Evolutionary conservation across 148 eudicot genomes (phyloP).

Genomic region (Vaccinium macrocarpon): DNA sequence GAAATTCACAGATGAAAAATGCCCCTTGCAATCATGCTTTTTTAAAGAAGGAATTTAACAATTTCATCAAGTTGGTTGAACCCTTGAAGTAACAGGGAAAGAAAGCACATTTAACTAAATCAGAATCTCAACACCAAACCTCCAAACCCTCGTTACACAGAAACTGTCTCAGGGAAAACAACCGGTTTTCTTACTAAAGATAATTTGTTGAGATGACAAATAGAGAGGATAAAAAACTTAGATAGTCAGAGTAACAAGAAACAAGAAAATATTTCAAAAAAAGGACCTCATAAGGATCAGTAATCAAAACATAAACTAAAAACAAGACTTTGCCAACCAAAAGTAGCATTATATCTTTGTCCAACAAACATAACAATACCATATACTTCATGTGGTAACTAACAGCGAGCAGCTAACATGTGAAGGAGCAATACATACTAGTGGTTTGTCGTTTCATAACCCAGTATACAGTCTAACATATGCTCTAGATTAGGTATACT

Average conservation of each 20-base stretch:
- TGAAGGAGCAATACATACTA: not conserved
- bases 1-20: not conserved
- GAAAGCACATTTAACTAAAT: not conserved
- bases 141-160: not conserved
- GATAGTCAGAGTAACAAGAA: not conserved
- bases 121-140: not conserved
- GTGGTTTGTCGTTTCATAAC: not conserved
- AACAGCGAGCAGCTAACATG: constrained; percentile 1
- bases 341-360: not conserved
- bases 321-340: not conserved
- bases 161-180: not conserved
- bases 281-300: not conserved
- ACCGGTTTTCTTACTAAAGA: not conserved
- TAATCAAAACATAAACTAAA: not conserved
- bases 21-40: not conserved
- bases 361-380: not conserved
- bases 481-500: not conserved
- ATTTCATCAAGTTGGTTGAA: not conserved
- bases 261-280: not conserved
- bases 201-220: not conserved
- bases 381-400: not conserved
- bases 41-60: not conserved
- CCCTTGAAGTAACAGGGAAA: not conserved
- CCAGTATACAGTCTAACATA: not conserved
- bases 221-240: not conserved